Evolutionary conservation across 2,329 filamentous ascomycete genomes (phyloP), one percentile per base, ranked within the genome.

Genomic region (Fusarium brachygibbosum): DNA sequence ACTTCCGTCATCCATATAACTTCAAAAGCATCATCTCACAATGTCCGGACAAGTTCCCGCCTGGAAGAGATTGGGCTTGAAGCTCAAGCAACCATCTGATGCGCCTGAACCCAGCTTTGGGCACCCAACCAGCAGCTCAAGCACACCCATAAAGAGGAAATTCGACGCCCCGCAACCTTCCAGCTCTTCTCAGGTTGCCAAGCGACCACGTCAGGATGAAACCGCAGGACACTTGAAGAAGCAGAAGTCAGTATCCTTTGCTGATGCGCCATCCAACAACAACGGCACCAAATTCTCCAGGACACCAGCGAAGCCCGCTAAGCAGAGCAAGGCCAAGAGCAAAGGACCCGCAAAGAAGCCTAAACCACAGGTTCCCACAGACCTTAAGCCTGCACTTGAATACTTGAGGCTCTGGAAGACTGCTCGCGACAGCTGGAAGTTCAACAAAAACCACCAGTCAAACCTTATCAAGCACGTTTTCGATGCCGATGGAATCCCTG

Each of bases 361-460:
- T 41, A 79, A 76, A 59, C 76, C 73, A 69, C 77, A 79, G 78
- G 79, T 78, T 17, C 66, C 76, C 35, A 60, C 75, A 9, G 84
- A 87, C 65, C 80, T 90, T 57, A 85, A 87, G 46, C 86, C 90
- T 16, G 90, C 93, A 60, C 84, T 97, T 17, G 85, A 88, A 54
- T 98, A 98, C 77, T 86, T 98, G 44, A 85, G 85, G 46, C 88
- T 90, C 76, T 97, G 94, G 85, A 85, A 92, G 79, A 86, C 86
- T 57, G 86, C 89, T 64, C 89, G 89, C 60, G 83, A 86, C 12
- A 84, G 84, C 72, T 98, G 95, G 95, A 98, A 97, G 79, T 98
- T 98, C 84, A 97, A 97, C 83, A 98, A 98, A 82, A 94, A 93
- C 73, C 89, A 93, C 76, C 94, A 98, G 79, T 93, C 90, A 55